Evolutionary conservation across 2,329 filamentous ascomycete species (phyloP).

Genomic region (Thielaviopsis punctulata): DNA sequence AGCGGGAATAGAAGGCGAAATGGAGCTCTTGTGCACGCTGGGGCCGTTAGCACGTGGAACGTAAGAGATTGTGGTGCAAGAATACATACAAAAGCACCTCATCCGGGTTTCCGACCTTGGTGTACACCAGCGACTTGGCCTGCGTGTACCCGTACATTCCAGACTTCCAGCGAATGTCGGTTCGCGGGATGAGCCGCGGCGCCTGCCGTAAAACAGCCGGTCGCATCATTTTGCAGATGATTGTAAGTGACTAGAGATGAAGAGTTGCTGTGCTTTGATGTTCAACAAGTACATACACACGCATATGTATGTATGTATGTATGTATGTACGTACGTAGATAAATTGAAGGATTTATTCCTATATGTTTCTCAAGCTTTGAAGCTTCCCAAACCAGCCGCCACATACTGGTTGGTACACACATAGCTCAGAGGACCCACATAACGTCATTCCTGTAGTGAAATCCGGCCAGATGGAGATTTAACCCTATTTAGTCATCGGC

Average conservation of each 20-base stretch:
- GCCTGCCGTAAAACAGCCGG: not conserved
- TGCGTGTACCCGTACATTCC: slow-evolving; percentile 67
- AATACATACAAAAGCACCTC: slow-evolving; percentile 43
- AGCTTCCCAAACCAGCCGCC: no score
- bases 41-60: not conserved
- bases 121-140: slow-evolving; percentile 65
- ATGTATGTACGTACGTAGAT: no score
- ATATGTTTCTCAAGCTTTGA: no score
- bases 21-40: slow-evolving; percentile 57
- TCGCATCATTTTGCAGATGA: not conserved
- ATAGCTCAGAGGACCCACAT: no score
- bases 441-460: no score
- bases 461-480: no score
- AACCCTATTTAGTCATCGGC: no score
- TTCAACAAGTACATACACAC: no score
- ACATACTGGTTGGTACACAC: no score
- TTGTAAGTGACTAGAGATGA: slow-evolving; percentile 10
- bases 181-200: slow-evolving; percentile 7
- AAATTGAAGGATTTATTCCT: no score
- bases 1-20: slow-evolving; percentile 53
- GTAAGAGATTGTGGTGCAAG: not conserved
- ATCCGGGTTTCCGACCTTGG: slow-evolving; percentile 55
- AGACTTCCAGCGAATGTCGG: slow-evolving; percentile 31
- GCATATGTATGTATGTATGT: no score
- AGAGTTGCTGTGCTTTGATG: no score